These are phyloP conservation scores for Kluyveromyces marxianus DNA, from an alignment of 1,139 yeast genomes.

Conservation along the genomic window DNA sequence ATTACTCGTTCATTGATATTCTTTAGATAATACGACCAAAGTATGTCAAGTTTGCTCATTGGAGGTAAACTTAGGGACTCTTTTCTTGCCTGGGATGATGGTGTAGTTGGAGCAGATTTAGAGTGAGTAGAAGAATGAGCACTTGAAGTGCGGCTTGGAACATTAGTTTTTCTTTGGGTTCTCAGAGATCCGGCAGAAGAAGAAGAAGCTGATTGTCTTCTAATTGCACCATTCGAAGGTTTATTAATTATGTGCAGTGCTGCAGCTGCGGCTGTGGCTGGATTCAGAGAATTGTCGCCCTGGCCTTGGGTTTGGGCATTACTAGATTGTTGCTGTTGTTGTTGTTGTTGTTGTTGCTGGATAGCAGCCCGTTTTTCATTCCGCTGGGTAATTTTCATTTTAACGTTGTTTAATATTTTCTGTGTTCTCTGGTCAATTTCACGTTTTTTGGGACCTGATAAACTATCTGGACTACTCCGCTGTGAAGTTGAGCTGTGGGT, in stretches of 20 bases:
- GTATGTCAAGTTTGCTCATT: slow-evolving; percentile 52
- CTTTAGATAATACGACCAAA: slow-evolving; percentile 55
- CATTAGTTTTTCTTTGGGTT: slow-evolving; percentile 2
- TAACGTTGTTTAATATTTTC: slow-evolving; percentile 25
- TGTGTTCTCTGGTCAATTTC: slow-evolving; percentile 26
- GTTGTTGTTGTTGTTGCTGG: slow-evolving; percentile 3
- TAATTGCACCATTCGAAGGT: slow-evolving; percentile 1
- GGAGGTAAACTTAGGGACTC: slow-evolving; percentile 31
- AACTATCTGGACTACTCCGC: neutral
- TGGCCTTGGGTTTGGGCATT: neutral
- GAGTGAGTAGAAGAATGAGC: slow-evolving; percentile 2
- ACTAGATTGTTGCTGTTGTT: too few species aligned
- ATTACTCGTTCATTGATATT: slow-evolving; percentile 66
- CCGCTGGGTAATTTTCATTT: slow-evolving; percentile 19
- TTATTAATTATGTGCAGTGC: slow-evolving; percentile 2
- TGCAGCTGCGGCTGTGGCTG: slow-evolving; percentile 3
- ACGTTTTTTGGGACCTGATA: neutral
- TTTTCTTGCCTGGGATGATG: slow-evolving; percentile 4
- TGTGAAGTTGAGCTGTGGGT: slow-evolving; percentile 26
- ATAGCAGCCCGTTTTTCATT: slow-evolving; percentile 14
- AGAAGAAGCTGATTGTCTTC: neutral
- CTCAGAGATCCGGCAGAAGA: slow-evolving; percentile 6
- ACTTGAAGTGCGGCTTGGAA: neutral
- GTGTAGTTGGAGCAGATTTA: slow-evolving; percentile 10
- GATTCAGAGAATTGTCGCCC: neutral